phyloP scores from a whole-genome alignment of 345 rosid species.

The Anastatica hierochuntica region DNA sequence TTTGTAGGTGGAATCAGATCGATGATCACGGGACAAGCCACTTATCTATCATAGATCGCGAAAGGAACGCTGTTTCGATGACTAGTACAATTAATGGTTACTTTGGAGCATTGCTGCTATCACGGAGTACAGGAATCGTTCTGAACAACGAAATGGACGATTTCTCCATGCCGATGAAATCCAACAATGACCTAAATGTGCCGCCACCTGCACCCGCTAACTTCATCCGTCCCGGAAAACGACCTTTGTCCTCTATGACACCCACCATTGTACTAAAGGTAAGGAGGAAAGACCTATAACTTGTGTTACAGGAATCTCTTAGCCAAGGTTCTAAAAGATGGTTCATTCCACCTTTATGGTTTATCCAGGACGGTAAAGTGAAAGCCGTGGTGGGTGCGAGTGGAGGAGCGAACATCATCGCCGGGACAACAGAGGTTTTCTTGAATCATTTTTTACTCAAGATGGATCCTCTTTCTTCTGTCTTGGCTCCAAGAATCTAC shows the following conservation, averaged over 20 bases:
- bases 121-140: slow-evolving; percentile 48
- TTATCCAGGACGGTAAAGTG: slow-evolving; percentile 35
- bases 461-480: slow-evolving; percentile 54
- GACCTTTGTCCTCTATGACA: slow-evolving; percentile 62
- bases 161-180: slow-evolving; percentile 37
- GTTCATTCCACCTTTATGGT: neutral
- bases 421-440: slow-evolving; percentile 42
- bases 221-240: slow-evolving; percentile 45
- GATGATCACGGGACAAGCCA: slow-evolving; percentile 62
- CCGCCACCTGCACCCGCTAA: slow-evolving; percentile 47
- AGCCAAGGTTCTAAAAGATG: neutral
- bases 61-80: slow-evolving; percentile 50
- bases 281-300: neutral
- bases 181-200: neutral
- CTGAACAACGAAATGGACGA: slow-evolving; percentile 67
- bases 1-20: slow-evolving; percentile 36
- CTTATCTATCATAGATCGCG: slow-evolving; percentile 41
- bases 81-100: slow-evolving; percentile 47
- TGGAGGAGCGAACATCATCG: slow-evolving; percentile 53
- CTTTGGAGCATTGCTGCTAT: slow-evolving; percentile 45
- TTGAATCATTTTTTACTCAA: slow-evolving; percentile 41
- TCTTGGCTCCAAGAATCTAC: slow-evolving; percentile 50
- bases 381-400: slow-evolving; percentile 52
- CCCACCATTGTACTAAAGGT: slow-evolving; percentile 57
- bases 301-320: neutral